Percentiles rank a stretch among this genome's conserved stretches.
Conservation (phyloP, 257 asterid genomes). For the Paulownia fortunei region DNA sequence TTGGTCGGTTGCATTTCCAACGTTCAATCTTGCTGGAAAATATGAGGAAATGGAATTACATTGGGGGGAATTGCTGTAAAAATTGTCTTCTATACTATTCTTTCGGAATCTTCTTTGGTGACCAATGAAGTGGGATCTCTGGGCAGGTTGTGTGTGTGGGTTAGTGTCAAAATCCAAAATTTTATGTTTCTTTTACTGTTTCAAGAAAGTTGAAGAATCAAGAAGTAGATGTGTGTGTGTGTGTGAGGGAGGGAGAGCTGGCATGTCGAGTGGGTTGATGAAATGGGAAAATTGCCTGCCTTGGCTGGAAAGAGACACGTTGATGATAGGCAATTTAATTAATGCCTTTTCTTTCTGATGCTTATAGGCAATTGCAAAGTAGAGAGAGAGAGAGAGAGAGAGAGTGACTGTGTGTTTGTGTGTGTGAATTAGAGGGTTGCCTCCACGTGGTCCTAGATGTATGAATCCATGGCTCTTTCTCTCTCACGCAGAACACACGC, state of each 20-base stretch:
- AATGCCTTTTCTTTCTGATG: conserved; percentile 4
- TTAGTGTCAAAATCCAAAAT: conserved; percentile 39
- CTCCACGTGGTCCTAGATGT: conserved; percentile 47
- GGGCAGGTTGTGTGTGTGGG: conserved; percentile 45
- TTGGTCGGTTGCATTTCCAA: neutral
- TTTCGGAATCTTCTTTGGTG: conserved; percentile 26
- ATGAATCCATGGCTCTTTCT: neutral
- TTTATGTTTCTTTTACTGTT: conserved; percentile 31
- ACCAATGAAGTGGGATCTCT: conserved; percentile 39
- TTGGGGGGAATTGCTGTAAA: conserved; percentile 32
- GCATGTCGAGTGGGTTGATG: conserved; percentile 28
- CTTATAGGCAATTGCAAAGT: neutral
- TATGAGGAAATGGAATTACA: conserved; percentile 44
- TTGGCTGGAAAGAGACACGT: conserved; percentile 59
- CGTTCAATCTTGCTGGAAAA: conserved; percentile 23
- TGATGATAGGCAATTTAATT: conserved; percentile 28
- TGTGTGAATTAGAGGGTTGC: conserved; percentile 29
- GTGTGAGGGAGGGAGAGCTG: conserved; percentile 30
- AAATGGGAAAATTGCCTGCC: conserved; percentile 56
- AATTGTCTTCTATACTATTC: conserved; percentile 7
- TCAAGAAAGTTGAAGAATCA: conserved; percentile 41
- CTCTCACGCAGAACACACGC: conserved; percentile 25
- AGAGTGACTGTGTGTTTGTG: neutral
- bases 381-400: neutral
- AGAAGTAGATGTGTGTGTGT: conserved; percentile 27